Evolutionary conservation across 495 filamentous ascomycete genomes (phyloP).

Genomic region (Aspergillus hancockii): DNA sequence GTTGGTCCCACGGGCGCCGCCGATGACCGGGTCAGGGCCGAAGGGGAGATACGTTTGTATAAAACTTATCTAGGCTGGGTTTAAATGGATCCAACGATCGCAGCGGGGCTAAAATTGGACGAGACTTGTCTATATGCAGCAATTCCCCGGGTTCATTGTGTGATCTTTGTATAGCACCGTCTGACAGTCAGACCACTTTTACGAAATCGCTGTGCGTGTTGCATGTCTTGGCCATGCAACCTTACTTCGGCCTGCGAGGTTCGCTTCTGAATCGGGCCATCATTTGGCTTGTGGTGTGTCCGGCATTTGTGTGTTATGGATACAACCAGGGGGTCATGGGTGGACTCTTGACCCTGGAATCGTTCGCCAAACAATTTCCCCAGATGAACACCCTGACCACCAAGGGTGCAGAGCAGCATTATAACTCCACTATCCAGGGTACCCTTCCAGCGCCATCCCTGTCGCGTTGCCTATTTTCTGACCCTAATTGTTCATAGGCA

Average conservation of each 20-base stretch:
- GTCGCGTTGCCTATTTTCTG: background rate
- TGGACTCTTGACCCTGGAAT: slow-evolving; percentile 38
- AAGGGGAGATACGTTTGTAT: slow-evolving; percentile 5
- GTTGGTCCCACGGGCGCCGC: slow-evolving; percentile 13
- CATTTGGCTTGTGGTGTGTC: slow-evolving; percentile 41
- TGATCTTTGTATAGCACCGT: background rate
- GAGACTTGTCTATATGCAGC: background rate
- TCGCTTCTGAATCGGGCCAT: slow-evolving; percentile 35
- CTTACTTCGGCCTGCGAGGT: slow-evolving; percentile 40
- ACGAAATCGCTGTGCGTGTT: slow-evolving; percentile 12
- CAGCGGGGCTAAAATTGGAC: background rate
- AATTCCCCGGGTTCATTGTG: background rate
- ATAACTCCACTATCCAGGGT: slow-evolving; percentile 47
- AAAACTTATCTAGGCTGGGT: slow-evolving; percentile 1
- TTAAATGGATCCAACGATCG: slow-evolving; percentile 1
- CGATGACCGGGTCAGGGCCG: slow-evolving; percentile 11
- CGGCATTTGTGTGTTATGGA: slow-evolving; percentile 53
- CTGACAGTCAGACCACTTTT: background rate
- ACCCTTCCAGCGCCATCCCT: slow-evolving; percentile 1
- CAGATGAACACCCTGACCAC: slow-evolving; percentile 53
- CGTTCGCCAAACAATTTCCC: slow-evolving; percentile 50
- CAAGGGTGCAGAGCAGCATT: slow-evolving; percentile 26
- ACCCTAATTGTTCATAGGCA: slow-evolving; percentile 21
- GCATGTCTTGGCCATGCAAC: slow-evolving; percentile 30
- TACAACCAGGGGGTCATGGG: slow-evolving; percentile 53